Evolutionary conservation across 495 filamentous ascomycete genomes (phyloP).

Genomic region (Pseudoneurospora amorphoporcata): DNA sequence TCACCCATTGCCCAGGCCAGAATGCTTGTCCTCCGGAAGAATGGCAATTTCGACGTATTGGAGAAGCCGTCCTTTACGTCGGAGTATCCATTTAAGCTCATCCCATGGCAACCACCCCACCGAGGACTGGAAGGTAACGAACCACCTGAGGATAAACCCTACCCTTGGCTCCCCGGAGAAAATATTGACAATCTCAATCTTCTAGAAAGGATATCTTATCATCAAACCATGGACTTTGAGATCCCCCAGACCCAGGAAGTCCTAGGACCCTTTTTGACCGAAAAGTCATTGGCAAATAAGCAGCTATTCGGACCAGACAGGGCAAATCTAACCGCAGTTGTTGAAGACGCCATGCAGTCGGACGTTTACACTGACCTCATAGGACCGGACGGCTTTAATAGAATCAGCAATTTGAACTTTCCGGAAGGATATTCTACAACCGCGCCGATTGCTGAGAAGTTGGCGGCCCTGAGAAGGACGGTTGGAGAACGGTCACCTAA

Average conservation of each 20-base stretch:
- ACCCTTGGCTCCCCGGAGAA: slow-evolving; percentile 6
- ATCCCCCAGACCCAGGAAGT: slow-evolving; percentile 29
- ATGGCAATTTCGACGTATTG: slow-evolving; percentile 55
- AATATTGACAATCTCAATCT: background rate
- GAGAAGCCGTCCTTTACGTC: slow-evolving; percentile 49
- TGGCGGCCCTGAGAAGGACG: slow-evolving; percentile 25
- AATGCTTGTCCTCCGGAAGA: slow-evolving; percentile 56
- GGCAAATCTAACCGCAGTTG: slow-evolving; percentile 17
- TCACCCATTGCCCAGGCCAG: slow-evolving; percentile 51
- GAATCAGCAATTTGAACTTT: slow-evolving; percentile 5
- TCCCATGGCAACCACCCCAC: slow-evolving; percentile 36
- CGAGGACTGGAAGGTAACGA: slow-evolving; percentile 34
- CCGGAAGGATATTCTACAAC: slow-evolving; percentile 15
- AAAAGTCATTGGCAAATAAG: slow-evolving; percentile 29
- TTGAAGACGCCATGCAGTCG: slow-evolving; percentile 23
- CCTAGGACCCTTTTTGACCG: slow-evolving; percentile 34
- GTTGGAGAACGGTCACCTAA: slow-evolving; percentile 9
- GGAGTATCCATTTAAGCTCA: slow-evolving; percentile 37
- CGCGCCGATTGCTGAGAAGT: slow-evolving; percentile 24
- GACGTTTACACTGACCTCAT: background rate
- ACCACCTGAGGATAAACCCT: background rate
- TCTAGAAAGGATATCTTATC: slow-evolving; percentile 33
- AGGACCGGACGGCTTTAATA: background rate
- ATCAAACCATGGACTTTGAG: slow-evolving; percentile 37
- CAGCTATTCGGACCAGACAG: slow-evolving; percentile 36